A percentile compares a stretch with the other conserved stretches of the same genome.
Conservation (phyloP, 2,329 filamentous ascomycete species). For the Pseudogymnoascus sp. region DNA sequence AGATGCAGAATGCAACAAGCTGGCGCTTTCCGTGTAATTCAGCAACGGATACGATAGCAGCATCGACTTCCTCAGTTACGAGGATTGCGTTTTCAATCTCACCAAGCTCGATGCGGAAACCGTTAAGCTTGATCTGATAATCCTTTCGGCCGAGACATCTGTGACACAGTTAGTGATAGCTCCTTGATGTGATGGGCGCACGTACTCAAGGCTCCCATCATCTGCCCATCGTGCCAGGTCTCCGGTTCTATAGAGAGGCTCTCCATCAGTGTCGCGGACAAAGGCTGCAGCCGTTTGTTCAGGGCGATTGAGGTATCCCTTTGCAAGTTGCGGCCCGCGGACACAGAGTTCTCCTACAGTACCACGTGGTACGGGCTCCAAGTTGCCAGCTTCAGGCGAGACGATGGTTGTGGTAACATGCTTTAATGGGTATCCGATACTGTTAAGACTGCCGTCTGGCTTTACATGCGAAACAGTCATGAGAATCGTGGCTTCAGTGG, state of each 20-base stretch:
- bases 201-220: conserved; percentile 29
- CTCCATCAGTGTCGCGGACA: conserved; percentile 11
- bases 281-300: conserved; percentile 18
- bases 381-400: conserved; percentile 21
- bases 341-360: conserved; percentile 15
- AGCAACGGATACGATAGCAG: conserved; percentile 1
- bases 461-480: conserved; percentile 12
- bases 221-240: conserved; percentile 30
- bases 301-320: conserved; percentile 16
- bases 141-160: conserved; percentile 46
- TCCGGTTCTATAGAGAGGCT: conserved; percentile 32
- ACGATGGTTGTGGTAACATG: conserved; percentile 37
- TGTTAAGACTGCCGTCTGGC: neutral
- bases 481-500: conserved; percentile 13
- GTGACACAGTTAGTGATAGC: neutral
- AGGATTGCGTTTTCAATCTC: conserved; percentile 34
- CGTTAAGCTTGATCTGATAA: conserved; percentile 45
- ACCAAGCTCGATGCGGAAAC: conserved; percentile 42
- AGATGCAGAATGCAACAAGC: conserved; percentile 9
- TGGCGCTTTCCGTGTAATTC: conserved; percentile 8
- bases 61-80: neutral
- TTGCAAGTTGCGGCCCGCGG: conserved; percentile 13
- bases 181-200: neutral
- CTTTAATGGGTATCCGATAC: conserved; percentile 9
- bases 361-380: conserved; percentile 8